Evolutionary conservation across 2,329 filamentous ascomycete species (phyloP).

Genomic region (Verticillium klebahnii): DNA sequence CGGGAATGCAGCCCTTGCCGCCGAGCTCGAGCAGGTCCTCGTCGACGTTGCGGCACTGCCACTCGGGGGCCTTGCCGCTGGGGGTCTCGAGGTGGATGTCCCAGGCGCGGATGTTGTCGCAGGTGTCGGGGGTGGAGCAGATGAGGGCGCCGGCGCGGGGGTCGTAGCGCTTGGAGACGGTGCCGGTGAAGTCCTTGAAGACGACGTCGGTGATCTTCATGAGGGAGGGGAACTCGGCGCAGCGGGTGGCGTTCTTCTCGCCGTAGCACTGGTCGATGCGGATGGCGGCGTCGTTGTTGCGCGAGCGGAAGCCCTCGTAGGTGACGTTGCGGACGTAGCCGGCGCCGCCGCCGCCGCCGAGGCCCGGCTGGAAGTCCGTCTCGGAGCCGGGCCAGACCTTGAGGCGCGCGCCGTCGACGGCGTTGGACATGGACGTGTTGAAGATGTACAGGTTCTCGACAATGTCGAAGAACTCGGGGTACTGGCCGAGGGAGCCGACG

Average conservation of each 20-base stretch:
- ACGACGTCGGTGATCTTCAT: conserved; percentile 21
- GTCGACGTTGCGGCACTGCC: conserved; percentile 36
- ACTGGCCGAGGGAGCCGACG: conserved; percentile 68
- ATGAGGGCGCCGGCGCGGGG: conserved; percentile 22
- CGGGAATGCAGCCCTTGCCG: conserved; percentile 5
- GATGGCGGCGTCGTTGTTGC: conserved; percentile 57
- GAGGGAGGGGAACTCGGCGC: conserved; percentile 10
- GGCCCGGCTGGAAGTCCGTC: conserved; percentile 48
- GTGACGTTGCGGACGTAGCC: conserved; percentile 55
- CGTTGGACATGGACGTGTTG: conserved; percentile 55
- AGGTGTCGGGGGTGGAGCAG: conserved; percentile 20
- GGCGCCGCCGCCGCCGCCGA: conserved; percentile 57
- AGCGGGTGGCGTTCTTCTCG: conserved; percentile 3
- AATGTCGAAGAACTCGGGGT: conserved; percentile 58
- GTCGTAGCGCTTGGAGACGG: conserved; percentile 20
- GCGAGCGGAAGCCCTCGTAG: conserved; percentile 52
- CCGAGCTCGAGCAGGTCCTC: conserved; percentile 5
- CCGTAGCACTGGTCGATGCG: conserved; percentile 60
- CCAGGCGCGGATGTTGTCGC: conserved; percentile 40
- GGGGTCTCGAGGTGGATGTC: conserved; percentile 43
- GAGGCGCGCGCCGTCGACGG: conserved; percentile 63
- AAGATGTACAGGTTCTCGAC: conserved; percentile 63
- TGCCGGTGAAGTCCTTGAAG: conserved; percentile 22
- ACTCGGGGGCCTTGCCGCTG: conserved; percentile 34
- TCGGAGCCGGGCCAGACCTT: conserved; percentile 59